Base-by-base conservation (phyloP, 495 filamentous ascomycete genomes). In the Terfezia boudieri region DNA sequence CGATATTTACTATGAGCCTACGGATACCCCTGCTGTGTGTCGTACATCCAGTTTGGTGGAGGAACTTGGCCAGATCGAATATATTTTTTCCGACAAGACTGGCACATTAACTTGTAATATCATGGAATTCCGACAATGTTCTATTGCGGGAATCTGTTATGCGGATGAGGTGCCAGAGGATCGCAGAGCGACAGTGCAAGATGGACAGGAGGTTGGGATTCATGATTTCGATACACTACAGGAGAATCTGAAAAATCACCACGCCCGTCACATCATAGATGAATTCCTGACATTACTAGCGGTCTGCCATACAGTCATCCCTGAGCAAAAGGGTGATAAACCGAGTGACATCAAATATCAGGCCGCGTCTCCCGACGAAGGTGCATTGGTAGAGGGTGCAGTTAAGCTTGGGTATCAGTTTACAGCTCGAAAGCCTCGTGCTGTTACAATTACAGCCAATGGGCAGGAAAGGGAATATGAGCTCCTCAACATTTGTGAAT, bases 21-120 rank as follows among this genome's bases (percentile, higher is more conserved):
- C 81, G 5, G 89, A 99, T 64, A 96, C 90, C 0, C 86, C 92
- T 17, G 87, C 90, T 0, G 89, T 87, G 55, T 99, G 92, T 68
- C 78, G 92, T 38, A 99, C 92, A 2, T 94, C 87, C 0, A 94
- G 86, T 60, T 72, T 99, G 59, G 92, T 99, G 9, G 92, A 99
- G 69, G 92, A 99, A 66, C 69, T 99, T 26, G 92, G 92, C 49
- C 93, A 96, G 73, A 90, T 99, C 56, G 90, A 95, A 61, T 99
- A 90, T 63, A 89, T 96, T 52, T 99, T 99, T 67, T 94, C 87
- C 2, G 92, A 99, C 69, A 98, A 99, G 71, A 99, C 92, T 8
- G 92, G 92, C 37, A 99, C 92, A n/a, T 70, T 99, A 61, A 99
- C 92, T 26, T 93, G 88, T 70, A 99, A 99, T 67, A 79, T 83